phyloP scores from a whole-genome alignment of 2,329 filamentous ascomycete genomes.

The Tolypocladium ophioglossoides region DNA sequence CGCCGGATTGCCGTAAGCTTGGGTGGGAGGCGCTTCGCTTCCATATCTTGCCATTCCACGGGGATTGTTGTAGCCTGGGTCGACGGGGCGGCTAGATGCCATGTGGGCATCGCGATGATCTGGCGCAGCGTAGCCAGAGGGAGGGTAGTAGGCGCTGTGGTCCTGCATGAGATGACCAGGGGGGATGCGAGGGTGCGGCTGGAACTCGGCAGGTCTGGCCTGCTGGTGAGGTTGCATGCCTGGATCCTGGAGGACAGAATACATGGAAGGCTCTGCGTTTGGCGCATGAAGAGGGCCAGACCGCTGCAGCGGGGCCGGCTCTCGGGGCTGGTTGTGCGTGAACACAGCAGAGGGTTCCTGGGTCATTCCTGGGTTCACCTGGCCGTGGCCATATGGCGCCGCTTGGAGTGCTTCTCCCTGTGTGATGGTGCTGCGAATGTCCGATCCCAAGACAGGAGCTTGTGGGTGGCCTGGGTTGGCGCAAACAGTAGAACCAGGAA shows the following conservation, averaged over 20 bases:
- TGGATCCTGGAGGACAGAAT: constrained; percentile 3
- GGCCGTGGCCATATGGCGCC: constrained; percentile 2
- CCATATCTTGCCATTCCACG: constrained; percentile 21
- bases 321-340: constrained; percentile 9
- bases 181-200: constrained; percentile 13
- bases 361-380: not conserved
- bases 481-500: constrained; percentile 10
- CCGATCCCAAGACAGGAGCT: not conserved
- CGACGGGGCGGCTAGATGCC: constrained; percentile 18
- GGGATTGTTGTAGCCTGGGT: constrained; percentile 18
- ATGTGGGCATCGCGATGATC: constrained; percentile 19
- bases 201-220: constrained; percentile 15
- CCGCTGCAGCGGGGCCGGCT: constrained; percentile 10
- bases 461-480: constrained; percentile 3
- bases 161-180: constrained; percentile 6
- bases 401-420: constrained; percentile 13
- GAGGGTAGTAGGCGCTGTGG: constrained; percentile 15
- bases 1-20: constrained; percentile 14
- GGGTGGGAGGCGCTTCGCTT: constrained; percentile 10
- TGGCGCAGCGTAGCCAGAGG: constrained; percentile 15
- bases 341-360: constrained; percentile 13
- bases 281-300: constrained; percentile 12
- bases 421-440: not conserved
- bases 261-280: constrained; percentile 1
- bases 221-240: not conserved